These are phyloP conservation scores for Alnus glutinosa DNA, from an alignment of 306 rosid genomes.

Conservation along the genomic window DNA sequence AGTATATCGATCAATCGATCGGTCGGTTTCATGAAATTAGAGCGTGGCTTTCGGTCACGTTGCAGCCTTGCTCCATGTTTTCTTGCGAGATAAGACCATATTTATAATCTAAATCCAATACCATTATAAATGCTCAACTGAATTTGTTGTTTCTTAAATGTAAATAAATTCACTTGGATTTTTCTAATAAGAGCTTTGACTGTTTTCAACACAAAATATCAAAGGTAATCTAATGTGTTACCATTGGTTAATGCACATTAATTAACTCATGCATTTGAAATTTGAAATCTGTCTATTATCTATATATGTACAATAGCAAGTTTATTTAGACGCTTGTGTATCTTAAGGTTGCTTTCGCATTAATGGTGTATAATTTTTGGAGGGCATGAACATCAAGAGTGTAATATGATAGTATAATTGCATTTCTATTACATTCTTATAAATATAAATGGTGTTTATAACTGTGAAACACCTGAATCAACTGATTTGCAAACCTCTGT, in stretches of 20 bases:
- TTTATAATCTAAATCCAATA: background rate
- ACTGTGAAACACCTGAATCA: background rate
- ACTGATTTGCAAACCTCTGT: background rate
- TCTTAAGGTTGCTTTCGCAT: background rate
- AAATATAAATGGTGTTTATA: background rate
- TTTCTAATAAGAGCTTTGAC: constrained; percentile 3
- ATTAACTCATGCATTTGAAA: background rate
- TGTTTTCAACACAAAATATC: background rate
- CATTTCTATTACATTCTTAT: background rate
- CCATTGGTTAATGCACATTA: background rate
- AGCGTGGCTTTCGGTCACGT: background rate
- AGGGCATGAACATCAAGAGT: background rate
- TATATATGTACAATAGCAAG: background rate
- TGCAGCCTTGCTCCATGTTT: background rate
- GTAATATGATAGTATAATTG: background rate
- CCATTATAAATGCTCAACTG: background rate
- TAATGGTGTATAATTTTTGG: background rate
- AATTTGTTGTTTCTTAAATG: background rate
- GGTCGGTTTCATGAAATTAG: background rate
- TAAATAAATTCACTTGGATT: background rate
- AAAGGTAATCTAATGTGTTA: background rate
- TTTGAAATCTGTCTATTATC: background rate
- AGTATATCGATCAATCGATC: background rate
- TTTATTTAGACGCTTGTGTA: background rate
- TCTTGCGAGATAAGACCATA: background rate